Percentiles rank a stretch among this genome's conserved stretches.
These are phyloP conservation scores for Penicillium sp. DNA, from an alignment of 2,329 filamentous ascomycete genomes.

Conservation along the genomic window DNA sequence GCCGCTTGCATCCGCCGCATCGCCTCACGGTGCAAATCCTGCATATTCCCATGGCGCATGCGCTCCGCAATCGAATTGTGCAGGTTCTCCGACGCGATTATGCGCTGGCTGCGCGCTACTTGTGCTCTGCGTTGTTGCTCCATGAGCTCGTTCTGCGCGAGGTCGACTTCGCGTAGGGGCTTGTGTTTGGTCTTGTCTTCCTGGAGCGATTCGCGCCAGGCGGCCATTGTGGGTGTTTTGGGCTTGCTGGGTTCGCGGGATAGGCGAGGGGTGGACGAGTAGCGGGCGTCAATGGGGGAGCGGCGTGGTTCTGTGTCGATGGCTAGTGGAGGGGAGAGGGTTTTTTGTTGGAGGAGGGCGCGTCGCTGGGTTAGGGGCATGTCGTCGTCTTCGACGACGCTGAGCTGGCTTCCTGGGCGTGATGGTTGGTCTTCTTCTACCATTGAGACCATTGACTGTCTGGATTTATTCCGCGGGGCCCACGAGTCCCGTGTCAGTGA, in stretches of 20 bases:
- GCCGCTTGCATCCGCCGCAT: conserved; percentile 73
- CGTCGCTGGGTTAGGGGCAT: conserved; percentile 68
- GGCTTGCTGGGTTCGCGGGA: conserved; percentile 19
- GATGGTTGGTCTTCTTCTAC: conserved; percentile 15
- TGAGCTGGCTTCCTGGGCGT: conserved; percentile 15
- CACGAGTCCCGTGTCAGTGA: conserved; percentile 32
- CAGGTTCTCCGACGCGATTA: conserved; percentile 54
- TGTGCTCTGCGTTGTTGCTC: conserved; percentile 60
- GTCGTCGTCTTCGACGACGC: conserved; percentile 40
- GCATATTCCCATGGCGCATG: conserved; percentile 72
- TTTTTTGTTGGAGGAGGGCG: conserved; percentile 56
- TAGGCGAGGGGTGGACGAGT: conserved; percentile 44
- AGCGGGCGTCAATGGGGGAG: conserved; percentile 36
- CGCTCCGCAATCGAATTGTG: conserved; percentile 66
- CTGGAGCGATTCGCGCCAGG: conserved; percentile 63
- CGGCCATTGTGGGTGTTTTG: conserved; percentile 57
- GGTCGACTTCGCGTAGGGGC: conserved; percentile 32
- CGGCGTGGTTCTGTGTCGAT: conserved; percentile 23
- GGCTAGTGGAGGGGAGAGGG: conserved; percentile 10
- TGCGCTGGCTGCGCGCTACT: conserved; percentile 56
- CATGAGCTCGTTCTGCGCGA: conserved; percentile 46
- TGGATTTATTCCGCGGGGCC: conserved; percentile 24
- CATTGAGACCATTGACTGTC: conserved; percentile 24
- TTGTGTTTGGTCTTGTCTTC: conserved; percentile 52
- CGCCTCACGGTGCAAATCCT: conserved; percentile 72